Evolutionary conservation across 2,329 filamentous ascomycete genomes (phyloP).

Genomic region (Fusarium falciforme): DNA sequence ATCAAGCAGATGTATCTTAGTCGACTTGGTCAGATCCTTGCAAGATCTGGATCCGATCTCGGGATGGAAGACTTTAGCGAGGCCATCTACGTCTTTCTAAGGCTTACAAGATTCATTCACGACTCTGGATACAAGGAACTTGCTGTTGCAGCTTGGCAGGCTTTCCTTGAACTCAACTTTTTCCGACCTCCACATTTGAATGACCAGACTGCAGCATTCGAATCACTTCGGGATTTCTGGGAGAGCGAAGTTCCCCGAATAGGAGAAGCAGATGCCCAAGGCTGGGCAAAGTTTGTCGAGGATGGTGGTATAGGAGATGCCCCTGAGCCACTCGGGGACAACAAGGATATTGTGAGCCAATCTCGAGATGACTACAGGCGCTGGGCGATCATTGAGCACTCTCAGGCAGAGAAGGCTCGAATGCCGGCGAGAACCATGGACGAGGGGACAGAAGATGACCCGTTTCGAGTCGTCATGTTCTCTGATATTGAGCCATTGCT

Average conservation of each 20-base stretch:
- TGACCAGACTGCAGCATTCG: conserved; percentile 42
- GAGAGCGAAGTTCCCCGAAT: conserved; percentile 84
- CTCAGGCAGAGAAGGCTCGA: conserved; percentile 58
- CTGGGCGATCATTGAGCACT: conserved; percentile 67
- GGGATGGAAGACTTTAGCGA: conserved; percentile 39
- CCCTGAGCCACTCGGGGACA: conserved; percentile 50
- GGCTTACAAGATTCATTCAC: conserved; percentile 77
- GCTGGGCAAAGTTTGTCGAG: conserved; percentile 72
- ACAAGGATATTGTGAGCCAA: background rate
- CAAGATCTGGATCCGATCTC: conserved; percentile 4
- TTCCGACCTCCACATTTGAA: conserved; percentile 61
- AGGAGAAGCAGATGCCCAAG: conserved; percentile 77
- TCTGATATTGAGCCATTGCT: conserved; percentile 78
- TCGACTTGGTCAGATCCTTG: conserved; percentile 53
- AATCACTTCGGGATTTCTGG: conserved; percentile 81
- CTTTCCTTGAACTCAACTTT: conserved; percentile 77
- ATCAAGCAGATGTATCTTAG: conserved; percentile 69
- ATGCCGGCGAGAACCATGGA: conserved; percentile 81
- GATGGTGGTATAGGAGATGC: conserved; percentile 51
- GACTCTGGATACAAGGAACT: conserved; percentile 84
- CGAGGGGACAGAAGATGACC: conserved; percentile 80
- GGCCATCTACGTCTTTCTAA: conserved; percentile 76
- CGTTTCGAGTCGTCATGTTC: conserved; percentile 84
- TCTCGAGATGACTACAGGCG: conserved; percentile 61
- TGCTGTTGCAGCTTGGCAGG: conserved; percentile 86